Conservation (phyloP, 2,329 filamentous ascomycete genomes). For the Phaeosphaeria sp. region DNA sequence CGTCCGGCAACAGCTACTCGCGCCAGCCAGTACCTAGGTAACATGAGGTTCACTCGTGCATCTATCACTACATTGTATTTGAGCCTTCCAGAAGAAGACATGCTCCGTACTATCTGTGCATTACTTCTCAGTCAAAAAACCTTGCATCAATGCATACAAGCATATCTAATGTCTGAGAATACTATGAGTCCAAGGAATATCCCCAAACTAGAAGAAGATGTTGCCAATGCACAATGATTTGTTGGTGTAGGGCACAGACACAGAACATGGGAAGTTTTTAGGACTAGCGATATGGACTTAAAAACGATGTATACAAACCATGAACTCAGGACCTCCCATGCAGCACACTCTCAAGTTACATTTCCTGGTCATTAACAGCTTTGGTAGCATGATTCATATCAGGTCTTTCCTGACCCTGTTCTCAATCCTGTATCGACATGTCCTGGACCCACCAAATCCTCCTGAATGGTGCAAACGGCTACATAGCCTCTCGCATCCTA, state of each 20-base stretch:
- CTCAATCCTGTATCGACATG: too few relatives aligned
- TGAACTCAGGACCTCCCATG: too few relatives aligned
- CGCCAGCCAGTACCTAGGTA: too few relatives aligned
- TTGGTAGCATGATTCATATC: too few relatives aligned
- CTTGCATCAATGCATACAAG: not conserved
- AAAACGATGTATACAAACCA: too few relatives aligned
- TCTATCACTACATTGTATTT: not conserved
- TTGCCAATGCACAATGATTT: not conserved
- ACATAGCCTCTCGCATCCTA: conserved; percentile 11
- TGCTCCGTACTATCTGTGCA: not conserved
- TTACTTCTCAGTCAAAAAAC: not conserved
- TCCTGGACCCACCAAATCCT: conserved; percentile 4
- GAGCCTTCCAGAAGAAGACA: not conserved
- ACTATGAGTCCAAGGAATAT: not conserved
- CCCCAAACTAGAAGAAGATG: not conserved
- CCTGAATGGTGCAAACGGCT: conserved; percentile 10
- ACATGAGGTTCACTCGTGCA: not conserved
- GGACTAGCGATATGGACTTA: too few relatives aligned
- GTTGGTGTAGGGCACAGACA: too few relatives aligned
- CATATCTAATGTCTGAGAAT: not conserved
- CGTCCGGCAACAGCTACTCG: too few relatives aligned
- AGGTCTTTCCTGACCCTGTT: too few relatives aligned
- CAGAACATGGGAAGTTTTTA: too few relatives aligned
- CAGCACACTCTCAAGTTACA: too few relatives aligned
- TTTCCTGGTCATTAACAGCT: too few relatives aligned